A percentile compares a stretch with the other conserved stretches of the same genome.
These are phyloP conservation scores for Chrysoporthe puriensis DNA, from an alignment of 2,329 filamentous ascomycete species.

Conservation along the genomic window DNA sequence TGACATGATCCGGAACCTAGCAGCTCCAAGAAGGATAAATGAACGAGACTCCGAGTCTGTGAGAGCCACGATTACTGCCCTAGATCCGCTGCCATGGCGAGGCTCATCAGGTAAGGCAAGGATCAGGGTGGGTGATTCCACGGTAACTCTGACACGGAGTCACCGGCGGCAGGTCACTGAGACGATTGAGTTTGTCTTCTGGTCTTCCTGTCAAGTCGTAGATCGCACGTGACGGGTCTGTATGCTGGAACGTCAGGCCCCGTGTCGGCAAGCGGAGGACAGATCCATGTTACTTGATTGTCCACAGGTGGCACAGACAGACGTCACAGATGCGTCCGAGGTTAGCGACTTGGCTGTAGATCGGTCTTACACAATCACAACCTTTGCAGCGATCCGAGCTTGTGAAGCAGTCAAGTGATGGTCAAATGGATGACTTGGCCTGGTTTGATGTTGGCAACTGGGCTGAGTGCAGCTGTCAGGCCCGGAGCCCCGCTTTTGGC, in stretches of 20 bases:
- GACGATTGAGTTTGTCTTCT: neutral
- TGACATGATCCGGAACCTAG: too few relatives aligned
- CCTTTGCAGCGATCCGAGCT: neutral
- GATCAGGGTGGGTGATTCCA: too few relatives aligned
- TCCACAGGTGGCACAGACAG: neutral
- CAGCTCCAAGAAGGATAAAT: too few relatives aligned
- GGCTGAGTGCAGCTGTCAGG: neutral
- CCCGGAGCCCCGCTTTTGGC: neutral
- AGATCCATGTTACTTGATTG: neutral
- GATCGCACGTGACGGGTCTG: neutral
- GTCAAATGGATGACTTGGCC: neutral
- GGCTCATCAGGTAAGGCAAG: too few relatives aligned
- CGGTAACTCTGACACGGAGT: too few relatives aligned
- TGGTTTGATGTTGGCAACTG: neutral
- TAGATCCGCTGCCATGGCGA: too few relatives aligned
- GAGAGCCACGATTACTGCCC: too few relatives aligned
- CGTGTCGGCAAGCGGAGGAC: neutral
- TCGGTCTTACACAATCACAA: neutral
- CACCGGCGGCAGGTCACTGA: neutral
- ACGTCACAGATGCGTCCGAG: neutral
- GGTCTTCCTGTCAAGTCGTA: too few relatives aligned
- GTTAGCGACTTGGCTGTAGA: neutral
- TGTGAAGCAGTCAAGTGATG: neutral
- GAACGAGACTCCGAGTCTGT: too few relatives aligned
- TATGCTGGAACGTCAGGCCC: neutral